These are phyloP conservation scores for Leccinum fibrillosum DNA, from an alignment of 768 basidiomycete genomes.

Conservation along the genomic window DNA sequence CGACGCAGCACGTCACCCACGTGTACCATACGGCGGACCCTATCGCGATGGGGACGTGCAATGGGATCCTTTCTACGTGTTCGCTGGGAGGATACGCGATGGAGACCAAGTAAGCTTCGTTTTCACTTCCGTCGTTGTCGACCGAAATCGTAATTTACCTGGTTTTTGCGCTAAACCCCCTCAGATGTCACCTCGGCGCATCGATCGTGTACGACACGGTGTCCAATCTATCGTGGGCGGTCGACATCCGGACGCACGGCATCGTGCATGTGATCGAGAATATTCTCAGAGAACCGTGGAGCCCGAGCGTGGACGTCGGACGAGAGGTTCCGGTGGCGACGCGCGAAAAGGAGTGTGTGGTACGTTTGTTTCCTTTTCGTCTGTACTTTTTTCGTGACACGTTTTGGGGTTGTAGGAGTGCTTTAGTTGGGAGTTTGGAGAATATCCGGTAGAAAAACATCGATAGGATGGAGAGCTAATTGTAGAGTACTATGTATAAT, in stretches of 20 bases:
- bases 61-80: conserved; percentile 76
- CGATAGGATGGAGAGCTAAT: neutral
- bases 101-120: conserved; percentile 57
- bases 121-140: neutral
- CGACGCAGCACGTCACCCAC: conserved; percentile 79
- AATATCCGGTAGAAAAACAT: conserved; percentile 27
- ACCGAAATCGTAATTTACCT: neutral
- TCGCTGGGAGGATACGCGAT: conserved; percentile 87
- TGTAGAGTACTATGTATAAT: too few species aligned
- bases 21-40: conserved; percentile 95
- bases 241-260: conserved; percentile 76
- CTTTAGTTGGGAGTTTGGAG: conserved; percentile 67
- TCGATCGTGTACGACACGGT: conserved; percentile 93
- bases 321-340: conserved; percentile 58
- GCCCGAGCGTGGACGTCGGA: conserved; percentile 53
- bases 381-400: neutral
- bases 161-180: neutral
- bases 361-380: conserved; percentile 32
- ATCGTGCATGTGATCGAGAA: conserved; percentile 79
- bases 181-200: conserved; percentile 81
- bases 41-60: conserved; percentile 88
- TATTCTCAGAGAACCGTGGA: conserved; percentile 70
- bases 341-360: conserved; percentile 67
- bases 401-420: conserved; percentile 47
- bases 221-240: conserved; percentile 77